phyloP scores from a whole-genome alignment of 345 rosid genomes.

The Camelina neglecta region DNA sequence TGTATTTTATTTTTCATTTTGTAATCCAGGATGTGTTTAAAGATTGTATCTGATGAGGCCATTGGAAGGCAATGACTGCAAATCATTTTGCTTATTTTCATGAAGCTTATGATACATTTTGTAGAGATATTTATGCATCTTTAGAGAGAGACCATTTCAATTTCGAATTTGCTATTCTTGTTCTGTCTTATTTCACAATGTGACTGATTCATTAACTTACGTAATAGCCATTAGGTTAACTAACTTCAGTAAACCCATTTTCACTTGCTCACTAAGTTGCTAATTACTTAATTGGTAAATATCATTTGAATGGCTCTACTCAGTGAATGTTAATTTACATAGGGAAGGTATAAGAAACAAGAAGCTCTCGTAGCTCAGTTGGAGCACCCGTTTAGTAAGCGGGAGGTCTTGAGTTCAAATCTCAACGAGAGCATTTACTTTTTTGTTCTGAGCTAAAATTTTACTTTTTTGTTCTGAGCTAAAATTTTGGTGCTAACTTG shows the following conservation, averaged over 20 bases:
- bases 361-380: conserved; percentile 96
- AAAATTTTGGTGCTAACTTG: not conserved
- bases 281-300: not conserved
- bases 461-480: not conserved
- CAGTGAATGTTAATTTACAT: not conserved
- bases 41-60: conserved; percentile 28
- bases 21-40: conserved; percentile 23
- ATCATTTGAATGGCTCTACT: not conserved
- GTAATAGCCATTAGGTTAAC: not conserved
- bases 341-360: rapidly evolving
- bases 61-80: conserved; percentile 22
- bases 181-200: not conserved
- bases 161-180: not conserved
- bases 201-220: not conserved
- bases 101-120: conserved; percentile 15
- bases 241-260: not conserved
- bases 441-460: not conserved
- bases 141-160: conserved; percentile 26
- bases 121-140: conserved; percentile 18
- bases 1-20: conserved; percentile 28
- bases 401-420: conserved; percentile 99
- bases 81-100: conserved; percentile 26
- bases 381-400: conserved; percentile 99
- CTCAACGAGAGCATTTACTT: conserved; percentile 46
- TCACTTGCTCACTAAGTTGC: not conserved